Conservation (phyloP, 1,284 basidiomycete genomes). For the Microstroma glucosiphilum region DNA sequence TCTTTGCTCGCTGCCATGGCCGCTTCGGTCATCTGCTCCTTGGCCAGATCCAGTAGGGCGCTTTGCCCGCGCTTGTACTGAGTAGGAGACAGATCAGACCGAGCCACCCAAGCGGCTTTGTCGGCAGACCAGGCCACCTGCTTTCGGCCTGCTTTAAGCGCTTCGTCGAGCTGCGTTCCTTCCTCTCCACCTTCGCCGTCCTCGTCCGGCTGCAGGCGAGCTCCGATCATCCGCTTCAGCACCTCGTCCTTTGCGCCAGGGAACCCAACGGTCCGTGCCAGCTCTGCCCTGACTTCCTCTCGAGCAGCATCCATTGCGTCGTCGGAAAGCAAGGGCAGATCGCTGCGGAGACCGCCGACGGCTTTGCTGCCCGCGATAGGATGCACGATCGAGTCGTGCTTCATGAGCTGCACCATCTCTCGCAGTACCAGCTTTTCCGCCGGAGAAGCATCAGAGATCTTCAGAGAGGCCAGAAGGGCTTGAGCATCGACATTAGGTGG, state of each 20-base stretch:
- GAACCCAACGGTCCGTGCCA: conserved; percentile 73
- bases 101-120: conserved; percentile 65
- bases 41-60: conserved; percentile 61
- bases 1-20: conserved; percentile 73
- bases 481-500: conserved; percentile 74
- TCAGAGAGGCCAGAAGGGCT: conserved; percentile 57
- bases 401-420: conserved; percentile 73
- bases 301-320: conserved; percentile 69
- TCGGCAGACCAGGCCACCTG: conserved; percentile 59
- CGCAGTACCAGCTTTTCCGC: conserved; percentile 62
- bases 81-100: conserved; percentile 58
- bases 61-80: conserved; percentile 64
- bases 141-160: conserved; percentile 53
- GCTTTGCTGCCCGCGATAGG: conserved; percentile 77
- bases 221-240: conserved; percentile 55
- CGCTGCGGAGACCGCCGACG: conserved; percentile 67
- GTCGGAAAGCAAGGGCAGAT: conserved; percentile 72
- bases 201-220: conserved; percentile 16
- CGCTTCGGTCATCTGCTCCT: conserved; percentile 73
- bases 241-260: conserved; percentile 73
- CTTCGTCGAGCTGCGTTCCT: neutral
- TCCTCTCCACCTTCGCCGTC: conserved; percentile 55
- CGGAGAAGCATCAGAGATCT: conserved; percentile 31
- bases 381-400: conserved; percentile 80
- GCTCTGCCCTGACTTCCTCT: conserved; percentile 68